Conservation (phyloP, 2,329 filamentous ascomycete genomes). For the Colletotrichum sp. region DNA sequence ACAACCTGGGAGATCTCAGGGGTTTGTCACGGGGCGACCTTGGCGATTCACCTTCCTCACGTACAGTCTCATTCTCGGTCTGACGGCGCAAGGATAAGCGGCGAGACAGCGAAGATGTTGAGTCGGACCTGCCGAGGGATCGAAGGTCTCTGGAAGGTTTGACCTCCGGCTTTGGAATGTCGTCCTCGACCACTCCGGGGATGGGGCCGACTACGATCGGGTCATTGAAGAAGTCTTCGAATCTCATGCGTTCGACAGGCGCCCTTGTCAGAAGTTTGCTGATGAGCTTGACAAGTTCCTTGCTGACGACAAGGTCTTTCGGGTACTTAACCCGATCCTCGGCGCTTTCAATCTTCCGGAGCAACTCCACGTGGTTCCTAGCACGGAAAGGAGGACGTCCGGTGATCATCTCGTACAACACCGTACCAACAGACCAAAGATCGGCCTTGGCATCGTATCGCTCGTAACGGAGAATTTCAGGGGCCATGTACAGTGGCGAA, state of each 20-base stretch:
- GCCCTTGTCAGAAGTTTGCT: constrained; percentile 82
- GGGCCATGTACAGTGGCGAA: constrained; percentile 97
- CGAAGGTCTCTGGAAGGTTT: constrained; percentile 38
- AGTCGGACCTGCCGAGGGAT: constrained; percentile 30
- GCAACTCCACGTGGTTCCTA: constrained; percentile 90
- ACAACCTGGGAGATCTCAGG: constrained; percentile 44
- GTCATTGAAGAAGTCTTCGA: constrained; percentile 84
- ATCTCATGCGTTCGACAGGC: constrained; percentile 83
- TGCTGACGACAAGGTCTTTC: constrained; percentile 71
- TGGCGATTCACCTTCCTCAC: constrained; percentile 37
- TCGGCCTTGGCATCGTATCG: constrained; percentile 98
- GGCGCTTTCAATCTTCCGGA: constrained; percentile 88
- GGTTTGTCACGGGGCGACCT: constrained; percentile 48
- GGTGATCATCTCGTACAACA: constrained; percentile 93
- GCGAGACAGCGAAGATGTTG: constrained; percentile 32
- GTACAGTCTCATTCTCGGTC: constrained; percentile 38
- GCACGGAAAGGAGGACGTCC: constrained; percentile 91
- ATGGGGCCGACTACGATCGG: constrained; percentile 76
- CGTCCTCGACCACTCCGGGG: constrained; percentile 81
- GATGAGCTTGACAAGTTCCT: constrained; percentile 82
- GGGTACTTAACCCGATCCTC: constrained; percentile 88
- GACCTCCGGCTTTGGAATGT: constrained; percentile 53
- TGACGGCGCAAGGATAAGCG: constrained; percentile 47
- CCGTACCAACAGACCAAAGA: constrained; percentile 96
- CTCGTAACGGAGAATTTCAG: constrained; percentile 95